A percentile compares a stretch with the other conserved stretches of the same genome.
phyloP scores from a whole-genome alignment of 495 filamentous ascomycete species.

The Cercophora newfieldiana region DNA sequence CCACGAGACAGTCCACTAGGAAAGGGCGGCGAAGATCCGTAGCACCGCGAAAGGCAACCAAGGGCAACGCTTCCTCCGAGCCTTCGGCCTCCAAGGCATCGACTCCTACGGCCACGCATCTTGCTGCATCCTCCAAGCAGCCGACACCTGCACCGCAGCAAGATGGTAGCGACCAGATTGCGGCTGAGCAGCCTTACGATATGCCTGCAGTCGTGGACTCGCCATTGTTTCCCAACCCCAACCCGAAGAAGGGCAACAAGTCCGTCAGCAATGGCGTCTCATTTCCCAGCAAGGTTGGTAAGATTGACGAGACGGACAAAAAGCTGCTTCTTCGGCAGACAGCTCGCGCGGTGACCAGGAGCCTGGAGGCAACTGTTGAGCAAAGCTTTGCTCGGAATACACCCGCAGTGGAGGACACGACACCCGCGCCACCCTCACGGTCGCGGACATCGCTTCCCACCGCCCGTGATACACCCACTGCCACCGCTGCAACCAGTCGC shows the following conservation, averaged over 20 bases:
- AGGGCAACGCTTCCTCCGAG: slow-evolving; percentile 31
- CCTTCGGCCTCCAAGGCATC: slow-evolving; percentile 6
- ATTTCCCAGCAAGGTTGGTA: slow-evolving; percentile 34
- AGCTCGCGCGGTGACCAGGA: slow-evolving; percentile 27
- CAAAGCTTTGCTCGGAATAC: slow-evolving; percentile 18
- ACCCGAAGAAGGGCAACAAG: slow-evolving; percentile 28
- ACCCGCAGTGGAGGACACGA: background rate
- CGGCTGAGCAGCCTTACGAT: slow-evolving; percentile 29
- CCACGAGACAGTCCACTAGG: background rate
- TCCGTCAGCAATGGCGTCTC: slow-evolving; percentile 21
- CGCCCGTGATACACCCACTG: slow-evolving; percentile 24
- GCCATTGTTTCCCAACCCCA: slow-evolving; percentile 29
- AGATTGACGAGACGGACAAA: slow-evolving; percentile 31
- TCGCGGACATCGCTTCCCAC: slow-evolving; percentile 20
- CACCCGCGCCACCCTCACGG: slow-evolving; percentile 15
- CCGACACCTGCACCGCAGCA: slow-evolving; percentile 15
- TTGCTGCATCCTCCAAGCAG: slow-evolving; percentile 11
- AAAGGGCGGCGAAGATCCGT: slow-evolving; percentile 8
- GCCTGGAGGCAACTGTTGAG: slow-evolving; percentile 2
- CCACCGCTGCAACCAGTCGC: slow-evolving; percentile 30
- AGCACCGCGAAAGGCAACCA: slow-evolving; percentile 38
- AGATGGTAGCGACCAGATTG: slow-evolving; percentile 18
- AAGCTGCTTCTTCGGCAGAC: slow-evolving; percentile 29
- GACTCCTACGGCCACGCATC: slow-evolving; percentile 8
- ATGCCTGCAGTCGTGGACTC: slow-evolving; percentile 35